Base-by-base conservation (phyloP, 345 rosid species). In the Erucastrum elatum region DNA sequence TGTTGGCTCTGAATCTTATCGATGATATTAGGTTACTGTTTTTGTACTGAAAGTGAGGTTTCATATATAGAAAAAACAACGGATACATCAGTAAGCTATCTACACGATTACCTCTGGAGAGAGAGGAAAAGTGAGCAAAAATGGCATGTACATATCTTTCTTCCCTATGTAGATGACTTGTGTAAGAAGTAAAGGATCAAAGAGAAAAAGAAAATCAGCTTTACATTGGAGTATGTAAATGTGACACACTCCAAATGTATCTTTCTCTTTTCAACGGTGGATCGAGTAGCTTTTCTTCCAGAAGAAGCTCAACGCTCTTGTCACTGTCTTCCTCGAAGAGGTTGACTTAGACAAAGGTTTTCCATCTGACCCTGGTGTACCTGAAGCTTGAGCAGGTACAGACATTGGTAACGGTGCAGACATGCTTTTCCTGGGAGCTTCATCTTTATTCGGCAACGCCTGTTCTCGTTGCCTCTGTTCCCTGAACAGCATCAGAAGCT, bases 211-310 rank as follows among this genome's bases (percentile, higher is more conserved):
- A 25, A 56, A 76, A 83, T 66, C 67, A 84, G 79, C 82, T 84
- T 81, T 87, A 91, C 92, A 83, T 65, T 72, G 29, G 59, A 58
- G 68, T n/a, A 17, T 51, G 72, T 60, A 37, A 67, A 64, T 77
- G 76, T 77, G 31, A 34, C 37, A 35, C 53, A 63, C 11, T 25
- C 56, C 55, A 66, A 26, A 41, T 41, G 49, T 41, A 41, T 41
- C 1, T 41, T 41, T 56, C 60, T 46, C 66, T 79, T 60, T 83
- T 75, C 82, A 86, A 77, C 87, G 89, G 82, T 72, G 87, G 61
- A 88, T 75, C 6, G 94, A 90, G 79, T 87, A 89, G 87, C 96
- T 96, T 91, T 88, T 93, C 91, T 90, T 96, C 94, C 96, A 90
- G 13, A 91, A 85, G 71, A 88, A 87, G 67, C 90, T 88, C n/a